Percentiles rank a stretch among this genome's conserved stretches.
Evolutionary conservation across 768 basidiomycete species (phyloP).

Genomic region (Rhizopogon vesiculosus): DNA sequence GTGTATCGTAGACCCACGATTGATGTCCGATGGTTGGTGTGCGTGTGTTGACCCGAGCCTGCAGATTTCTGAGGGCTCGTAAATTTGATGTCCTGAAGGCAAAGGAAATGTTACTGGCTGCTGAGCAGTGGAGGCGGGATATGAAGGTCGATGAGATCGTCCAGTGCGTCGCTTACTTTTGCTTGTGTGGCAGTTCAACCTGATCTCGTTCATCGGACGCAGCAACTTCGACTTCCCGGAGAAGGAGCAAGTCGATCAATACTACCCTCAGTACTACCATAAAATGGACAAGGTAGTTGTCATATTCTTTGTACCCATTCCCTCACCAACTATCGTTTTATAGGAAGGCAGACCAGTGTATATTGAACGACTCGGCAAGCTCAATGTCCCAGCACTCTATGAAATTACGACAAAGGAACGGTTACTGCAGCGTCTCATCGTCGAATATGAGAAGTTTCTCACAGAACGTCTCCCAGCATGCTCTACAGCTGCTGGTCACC

Average conservation of each 20-base stretch:
- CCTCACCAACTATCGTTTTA: not conserved
- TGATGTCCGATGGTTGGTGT: slow-evolving; percentile 10
- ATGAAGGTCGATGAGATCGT: slow-evolving; percentile 76
- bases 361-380: slow-evolving; percentile 86
- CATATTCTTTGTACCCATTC: not conserved
- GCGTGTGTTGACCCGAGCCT: not conserved
- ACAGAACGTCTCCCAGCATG: slow-evolving; percentile 78
- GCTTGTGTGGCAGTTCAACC: no score
- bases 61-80: slow-evolving; percentile 86
- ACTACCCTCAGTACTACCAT: slow-evolving; percentile 96
- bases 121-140: slow-evolving; percentile 88
- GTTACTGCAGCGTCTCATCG: slow-evolving; percentile 82
- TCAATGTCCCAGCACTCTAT: slow-evolving; percentile 85
- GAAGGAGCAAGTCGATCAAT: slow-evolving; percentile 78
- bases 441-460: slow-evolving; percentile 90
- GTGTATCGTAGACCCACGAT: slow-evolving; percentile 4
- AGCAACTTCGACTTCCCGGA: slow-evolving; percentile 89
- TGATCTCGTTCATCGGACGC: not conserved
- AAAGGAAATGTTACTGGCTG: slow-evolving; percentile 77
- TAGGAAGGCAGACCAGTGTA: slow-evolving; percentile 95
- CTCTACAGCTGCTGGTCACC: slow-evolving; percentile 66
- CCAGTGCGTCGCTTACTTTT: slow-evolving; percentile 38
- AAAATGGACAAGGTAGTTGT: slow-evolving; percentile 79
- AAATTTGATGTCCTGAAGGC: slow-evolving; percentile 84
- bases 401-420: slow-evolving; percentile 80